Conservation (phyloP, 768 basidiomycete genomes). For the Hericium rajendrae region DNA sequence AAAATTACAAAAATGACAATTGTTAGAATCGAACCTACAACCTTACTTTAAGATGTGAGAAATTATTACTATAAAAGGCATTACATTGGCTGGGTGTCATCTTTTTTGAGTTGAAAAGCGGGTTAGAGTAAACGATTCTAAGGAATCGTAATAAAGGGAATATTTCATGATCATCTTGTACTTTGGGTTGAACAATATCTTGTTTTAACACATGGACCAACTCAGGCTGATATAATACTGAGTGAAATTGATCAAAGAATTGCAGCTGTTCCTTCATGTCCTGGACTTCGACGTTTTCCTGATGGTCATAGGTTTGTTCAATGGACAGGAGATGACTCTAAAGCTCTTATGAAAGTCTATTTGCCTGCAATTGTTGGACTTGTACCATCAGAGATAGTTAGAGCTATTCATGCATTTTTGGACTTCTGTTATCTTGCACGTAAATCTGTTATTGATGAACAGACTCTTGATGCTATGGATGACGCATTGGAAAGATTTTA, state of each 20-base stretch:
- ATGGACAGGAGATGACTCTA: conserved; percentile 30
- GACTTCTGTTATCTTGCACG: conserved; percentile 15
- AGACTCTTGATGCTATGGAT: not conserved
- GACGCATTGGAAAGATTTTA: conserved; percentile 1
- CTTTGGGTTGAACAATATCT: conserved; percentile 2
- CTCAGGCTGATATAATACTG: not conserved
- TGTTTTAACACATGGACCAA: not conserved
- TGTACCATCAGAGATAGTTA: conserved; percentile 22
- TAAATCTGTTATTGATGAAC: not conserved
- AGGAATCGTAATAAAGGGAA: too few species aligned
- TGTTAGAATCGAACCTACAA: too few species aligned
- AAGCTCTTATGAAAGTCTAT: conserved; percentile 28
- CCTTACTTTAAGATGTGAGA: too few species aligned
- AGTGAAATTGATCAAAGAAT: conserved; percentile 5
- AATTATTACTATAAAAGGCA: too few species aligned
- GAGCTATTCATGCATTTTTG: conserved; percentile 10
- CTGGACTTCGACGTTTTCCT: not conserved
- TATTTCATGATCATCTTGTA: conserved; percentile 6
- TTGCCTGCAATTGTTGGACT: conserved; percentile 22
- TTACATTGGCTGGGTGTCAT: too few species aligned
- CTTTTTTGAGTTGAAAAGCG: too few species aligned
- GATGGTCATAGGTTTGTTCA: conserved; percentile 19
- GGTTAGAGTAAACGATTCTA: too few species aligned
- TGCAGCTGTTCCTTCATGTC: not conserved
- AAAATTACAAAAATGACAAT: too few species aligned